Conservation (phyloP, 345 rosid genomes). For the Trapa incisa region DNA sequence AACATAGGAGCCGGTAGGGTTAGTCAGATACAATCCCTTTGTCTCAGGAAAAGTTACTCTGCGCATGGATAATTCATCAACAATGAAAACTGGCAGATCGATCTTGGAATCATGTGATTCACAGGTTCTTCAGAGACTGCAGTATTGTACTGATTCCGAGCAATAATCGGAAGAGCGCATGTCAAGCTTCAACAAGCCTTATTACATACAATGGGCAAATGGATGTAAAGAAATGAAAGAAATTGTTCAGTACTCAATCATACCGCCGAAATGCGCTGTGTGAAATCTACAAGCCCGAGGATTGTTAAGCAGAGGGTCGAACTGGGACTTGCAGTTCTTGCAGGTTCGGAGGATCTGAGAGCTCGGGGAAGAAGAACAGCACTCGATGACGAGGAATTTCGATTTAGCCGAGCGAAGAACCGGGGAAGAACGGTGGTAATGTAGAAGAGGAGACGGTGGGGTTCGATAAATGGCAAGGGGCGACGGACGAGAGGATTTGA, state of each 20-base stretch:
- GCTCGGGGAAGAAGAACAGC: slow-evolving; percentile 2
- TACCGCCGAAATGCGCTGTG: slow-evolving; percentile 94
- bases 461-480: background rate
- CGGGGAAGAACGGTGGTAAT: background rate
- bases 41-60: background rate
- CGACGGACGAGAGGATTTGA: background rate
- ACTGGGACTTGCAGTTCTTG: slow-evolving; percentile 84
- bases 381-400: background rate
- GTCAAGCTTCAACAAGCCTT: background rate
- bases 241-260: background rate
- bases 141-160: background rate
- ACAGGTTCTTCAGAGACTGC: background rate
- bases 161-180: background rate
- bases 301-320: slow-evolving; percentile 64
- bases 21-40: background rate
- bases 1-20: background rate
- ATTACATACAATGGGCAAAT: background rate
- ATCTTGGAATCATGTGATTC: background rate
- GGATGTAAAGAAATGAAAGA: background rate
- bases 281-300: slow-evolving; percentile 75
- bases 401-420: background rate
- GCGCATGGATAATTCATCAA: background rate
- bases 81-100: background rate
- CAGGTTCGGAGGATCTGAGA: slow-evolving; percentile 44
- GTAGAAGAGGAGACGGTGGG: background rate